Conservation (phyloP, 2,329 filamentous ascomycete genomes). For the Scedosporium minutisporum region DNA sequence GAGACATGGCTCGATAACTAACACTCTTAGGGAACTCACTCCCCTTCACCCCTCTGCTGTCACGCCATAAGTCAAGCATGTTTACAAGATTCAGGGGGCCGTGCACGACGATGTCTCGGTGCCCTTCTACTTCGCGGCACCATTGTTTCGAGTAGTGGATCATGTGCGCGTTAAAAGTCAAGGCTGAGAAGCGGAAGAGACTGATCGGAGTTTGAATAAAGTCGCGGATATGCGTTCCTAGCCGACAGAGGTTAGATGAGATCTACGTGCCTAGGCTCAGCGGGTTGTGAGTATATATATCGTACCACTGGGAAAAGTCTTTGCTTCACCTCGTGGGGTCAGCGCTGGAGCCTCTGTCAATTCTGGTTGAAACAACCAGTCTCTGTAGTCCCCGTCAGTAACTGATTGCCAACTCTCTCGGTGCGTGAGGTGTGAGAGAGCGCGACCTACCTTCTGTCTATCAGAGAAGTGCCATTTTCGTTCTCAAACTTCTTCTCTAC, state of each 20-base stretch:
- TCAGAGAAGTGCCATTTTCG: slow-evolving; percentile 21
- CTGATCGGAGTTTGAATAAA: slow-evolving; percentile 23
- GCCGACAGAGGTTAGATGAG: background rate
- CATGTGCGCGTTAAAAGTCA: slow-evolving; percentile 79
- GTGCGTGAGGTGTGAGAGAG: background rate
- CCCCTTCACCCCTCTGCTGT: slow-evolving; percentile 27
- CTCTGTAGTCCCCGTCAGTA: slow-evolving; percentile 13
- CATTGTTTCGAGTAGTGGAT: slow-evolving; percentile 72
- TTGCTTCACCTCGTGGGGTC: background rate
- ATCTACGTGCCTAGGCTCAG: background rate
- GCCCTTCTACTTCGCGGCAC: slow-evolving; percentile 55
- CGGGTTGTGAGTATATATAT: background rate
- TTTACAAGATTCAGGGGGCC: slow-evolving; percentile 68
- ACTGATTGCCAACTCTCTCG: background rate
- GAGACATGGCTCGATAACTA: slow-evolving; percentile 59
- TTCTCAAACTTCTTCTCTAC: slow-evolving; percentile 49
- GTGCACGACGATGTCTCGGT: slow-evolving; percentile 65
- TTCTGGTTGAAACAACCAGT: slow-evolving; percentile 35
- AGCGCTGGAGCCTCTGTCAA: background rate
- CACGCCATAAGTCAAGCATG: slow-evolving; percentile 59
- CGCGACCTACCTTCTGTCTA: slow-evolving; percentile 39
- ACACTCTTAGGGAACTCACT: slow-evolving; percentile 28
- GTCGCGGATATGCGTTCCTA: background rate
- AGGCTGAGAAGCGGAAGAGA: slow-evolving; percentile 72
- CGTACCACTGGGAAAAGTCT: background rate